phyloP scores from a whole-genome alignment of 1,284 basidiomycete species.

The Lignosus rhinocerotis region DNA sequence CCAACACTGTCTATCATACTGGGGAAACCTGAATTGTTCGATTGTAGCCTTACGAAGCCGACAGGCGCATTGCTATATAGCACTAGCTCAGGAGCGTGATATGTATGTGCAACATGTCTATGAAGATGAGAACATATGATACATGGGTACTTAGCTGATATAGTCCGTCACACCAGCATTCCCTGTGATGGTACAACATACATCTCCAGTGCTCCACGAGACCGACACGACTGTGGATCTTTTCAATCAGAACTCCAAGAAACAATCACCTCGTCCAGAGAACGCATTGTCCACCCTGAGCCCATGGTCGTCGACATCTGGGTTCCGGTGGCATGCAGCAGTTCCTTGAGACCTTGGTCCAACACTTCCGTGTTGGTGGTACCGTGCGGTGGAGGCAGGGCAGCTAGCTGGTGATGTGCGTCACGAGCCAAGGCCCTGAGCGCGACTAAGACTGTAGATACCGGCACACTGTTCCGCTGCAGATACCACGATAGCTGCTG shows the following conservation, averaged over 20 bases:
- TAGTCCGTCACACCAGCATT: background rate
- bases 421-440: conserved; percentile 59
- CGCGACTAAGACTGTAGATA: conserved; percentile 59
- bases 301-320: conserved; percentile 67
- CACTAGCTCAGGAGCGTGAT: no score
- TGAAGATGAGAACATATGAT: background rate
- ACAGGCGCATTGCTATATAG: no score
- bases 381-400: conserved; percentile 50
- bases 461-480: conserved; percentile 66
- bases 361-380: conserved; percentile 47
- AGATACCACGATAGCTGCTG: conserved; percentile 57
- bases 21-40: no score
- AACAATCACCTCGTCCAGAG: conserved; percentile 61
- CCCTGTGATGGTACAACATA: background rate
- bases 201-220: background rate
- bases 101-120: no score
- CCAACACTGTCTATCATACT: no score
- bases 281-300: conserved; percentile 65
- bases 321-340: conserved; percentile 64
- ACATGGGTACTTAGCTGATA: conserved; percentile 1
- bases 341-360: conserved; percentile 65
- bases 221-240: background rate
- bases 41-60: no score
- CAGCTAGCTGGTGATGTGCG: conserved; percentile 55
- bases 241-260: conserved; percentile 43